A percentile compares a stretch with the other conserved stretches of the same genome.
These are phyloP conservation scores for Entomortierella lignicola DNA, from an alignment of 192 early-diverging fungal species.

Conservation along the genomic window DNA sequence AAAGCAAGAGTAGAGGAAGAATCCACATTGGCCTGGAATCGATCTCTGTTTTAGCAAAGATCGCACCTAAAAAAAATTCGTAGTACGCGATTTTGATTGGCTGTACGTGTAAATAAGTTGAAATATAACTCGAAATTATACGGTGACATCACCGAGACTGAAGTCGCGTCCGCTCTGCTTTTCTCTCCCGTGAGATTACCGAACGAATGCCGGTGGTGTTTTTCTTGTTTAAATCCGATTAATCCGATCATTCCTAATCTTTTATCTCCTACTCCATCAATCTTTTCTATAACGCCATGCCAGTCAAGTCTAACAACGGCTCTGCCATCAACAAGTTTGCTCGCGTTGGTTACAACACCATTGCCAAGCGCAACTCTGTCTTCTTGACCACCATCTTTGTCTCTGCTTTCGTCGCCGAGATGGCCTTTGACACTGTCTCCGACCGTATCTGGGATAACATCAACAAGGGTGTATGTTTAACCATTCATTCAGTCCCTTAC, in stretches of 20 bases:
- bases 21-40: not conserved
- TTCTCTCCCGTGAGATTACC: not conserved
- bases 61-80: constrained; percentile 4
- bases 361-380: constrained; percentile 79
- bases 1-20: constrained; percentile 54
- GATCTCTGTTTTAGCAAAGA: not conserved
- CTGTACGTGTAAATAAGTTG: no score
- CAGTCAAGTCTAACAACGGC: constrained; percentile 54
- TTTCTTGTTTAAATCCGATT: not conserved
- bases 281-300: constrained; percentile 31
- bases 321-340: constrained; percentile 48
- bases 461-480: constrained; percentile 83
- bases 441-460: constrained; percentile 74
- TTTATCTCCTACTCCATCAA: not conserved
- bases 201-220: not conserved
- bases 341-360: constrained; percentile 66
- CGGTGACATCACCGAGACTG: not conserved
- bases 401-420: constrained; percentile 78
- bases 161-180: not conserved
- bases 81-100: constrained; percentile 12
- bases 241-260: constrained; percentile 5
- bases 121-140: not conserved
- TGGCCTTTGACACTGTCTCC: constrained; percentile 72
- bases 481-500: constrained; percentile 2
- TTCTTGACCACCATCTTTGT: constrained; percentile 76